These are phyloP conservation scores for Phytophthora litchii DNA, from an alignment of 352 stramenopile genomes.

Conservation along the genomic window DNA sequence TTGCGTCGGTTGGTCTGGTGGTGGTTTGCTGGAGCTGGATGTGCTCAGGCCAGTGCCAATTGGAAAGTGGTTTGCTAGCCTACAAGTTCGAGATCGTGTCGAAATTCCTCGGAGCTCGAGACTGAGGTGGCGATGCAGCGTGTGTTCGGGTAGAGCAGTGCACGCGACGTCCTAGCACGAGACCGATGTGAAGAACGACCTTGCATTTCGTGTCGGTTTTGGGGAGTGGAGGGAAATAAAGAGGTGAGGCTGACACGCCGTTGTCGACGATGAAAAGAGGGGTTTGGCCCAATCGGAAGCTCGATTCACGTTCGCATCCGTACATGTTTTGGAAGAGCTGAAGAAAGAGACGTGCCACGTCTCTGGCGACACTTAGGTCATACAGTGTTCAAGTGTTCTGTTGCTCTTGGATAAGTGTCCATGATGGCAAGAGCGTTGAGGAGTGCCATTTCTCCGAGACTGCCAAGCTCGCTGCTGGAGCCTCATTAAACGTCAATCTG, in stretches of 20 bases:
- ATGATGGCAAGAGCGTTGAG: not conserved
- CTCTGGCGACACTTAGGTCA: constrained; percentile 14
- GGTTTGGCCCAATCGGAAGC: too few species aligned
- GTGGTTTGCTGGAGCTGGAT: constrained; percentile 13
- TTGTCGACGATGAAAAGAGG: constrained; percentile 1
- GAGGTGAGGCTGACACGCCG: constrained; percentile 6
- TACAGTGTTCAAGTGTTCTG: not conserved
- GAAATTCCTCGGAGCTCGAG: too few species aligned
- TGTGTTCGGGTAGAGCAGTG: not conserved
- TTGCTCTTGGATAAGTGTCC: not conserved
- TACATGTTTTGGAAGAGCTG: too few species aligned
- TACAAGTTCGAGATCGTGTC: constrained; percentile 2
- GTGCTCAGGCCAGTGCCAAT: constrained; percentile 29
- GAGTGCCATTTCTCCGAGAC: too few species aligned
- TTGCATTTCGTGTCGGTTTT: constrained; percentile 12
- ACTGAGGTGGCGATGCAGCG: not conserved
- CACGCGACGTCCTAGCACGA: constrained; percentile 8
- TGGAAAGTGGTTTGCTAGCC: too few species aligned
- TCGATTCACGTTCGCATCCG: too few species aligned
- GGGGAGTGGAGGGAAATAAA: too few species aligned
- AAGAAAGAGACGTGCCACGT: too few species aligned
- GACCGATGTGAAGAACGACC: constrained; percentile 11
- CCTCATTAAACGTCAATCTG: too few species aligned
- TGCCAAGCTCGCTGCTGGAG: too few species aligned
- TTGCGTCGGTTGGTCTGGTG: constrained; percentile 12